phyloP scores from a whole-genome alignment of 2,329 filamentous ascomycete genomes.

The Septoria linicola region DNA sequence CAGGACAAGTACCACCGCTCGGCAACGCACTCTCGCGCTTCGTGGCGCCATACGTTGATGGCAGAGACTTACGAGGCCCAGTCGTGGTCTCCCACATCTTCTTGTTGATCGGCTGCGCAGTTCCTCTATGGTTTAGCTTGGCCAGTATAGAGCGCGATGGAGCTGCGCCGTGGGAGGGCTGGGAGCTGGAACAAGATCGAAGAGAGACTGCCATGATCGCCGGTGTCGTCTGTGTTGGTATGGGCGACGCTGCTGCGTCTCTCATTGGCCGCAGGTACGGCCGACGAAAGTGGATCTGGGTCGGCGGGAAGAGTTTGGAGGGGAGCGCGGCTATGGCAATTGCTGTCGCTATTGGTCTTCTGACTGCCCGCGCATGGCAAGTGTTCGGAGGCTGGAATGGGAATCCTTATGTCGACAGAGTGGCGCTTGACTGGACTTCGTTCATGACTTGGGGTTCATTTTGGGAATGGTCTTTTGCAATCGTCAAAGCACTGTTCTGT shows the following conservation, averaged over 20 bases:
- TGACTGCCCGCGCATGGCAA: conserved; percentile 71
- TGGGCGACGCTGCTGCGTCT: conserved; percentile 91
- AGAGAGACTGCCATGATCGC: conserved; percentile 87
- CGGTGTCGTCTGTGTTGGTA: conserved; percentile 88
- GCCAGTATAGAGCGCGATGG: conserved; percentile 64
- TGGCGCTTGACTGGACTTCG: not conserved
- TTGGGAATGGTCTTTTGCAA: conserved; percentile 33
- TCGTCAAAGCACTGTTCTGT: conserved; percentile 66
- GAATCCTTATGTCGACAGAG: conserved; percentile 11
- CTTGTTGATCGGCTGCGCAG: conserved; percentile 88
- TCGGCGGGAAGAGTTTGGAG: conserved; percentile 92
- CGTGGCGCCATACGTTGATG: conserved; percentile 90
- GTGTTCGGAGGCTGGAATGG: conserved; percentile 68
- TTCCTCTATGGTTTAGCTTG: conserved; percentile 86
- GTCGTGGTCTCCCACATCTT: conserved; percentile 97
- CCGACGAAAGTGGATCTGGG: conserved; percentile 90
- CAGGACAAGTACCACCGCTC: conserved; percentile 85
- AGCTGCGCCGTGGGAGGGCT: conserved; percentile 60
- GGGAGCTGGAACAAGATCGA: conserved; percentile 61
- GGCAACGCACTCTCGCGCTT: conserved; percentile 84
- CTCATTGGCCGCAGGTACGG: conserved; percentile 86
- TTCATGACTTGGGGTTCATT: conserved; percentile 15
- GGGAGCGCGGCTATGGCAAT: conserved; percentile 76
- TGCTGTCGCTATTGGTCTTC: conserved; percentile 74
- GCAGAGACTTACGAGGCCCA: conserved; percentile 85